Evolutionary conservation across 2,329 filamentous ascomycete species (phyloP), one percentile per base, ranked within the genome.

Genomic region (Ceratocystis smalleyi): DNA sequence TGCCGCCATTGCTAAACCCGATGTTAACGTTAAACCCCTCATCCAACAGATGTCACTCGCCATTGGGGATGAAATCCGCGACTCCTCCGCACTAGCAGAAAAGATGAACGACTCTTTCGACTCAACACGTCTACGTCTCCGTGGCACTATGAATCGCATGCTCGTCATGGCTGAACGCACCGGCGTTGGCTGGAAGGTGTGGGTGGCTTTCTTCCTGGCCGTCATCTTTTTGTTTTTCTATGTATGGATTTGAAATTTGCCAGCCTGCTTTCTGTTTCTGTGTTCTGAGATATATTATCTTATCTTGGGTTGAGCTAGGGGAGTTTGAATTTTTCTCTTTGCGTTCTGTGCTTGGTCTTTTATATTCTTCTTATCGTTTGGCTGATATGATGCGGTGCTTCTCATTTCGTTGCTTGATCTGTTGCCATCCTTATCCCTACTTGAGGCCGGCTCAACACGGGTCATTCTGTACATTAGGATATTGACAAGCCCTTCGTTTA

Each of bases 41-140:
- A 15, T 12, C 12, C 35, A 15, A 40, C 35, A 94, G 88, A 87
- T 99, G 77, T 96, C 91, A 0, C 77, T 89, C 45, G 89, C 91
- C 4, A 99, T 99, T 69, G 94, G 94, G 68, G 89, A 95, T 72
- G 94, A 97, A 75, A 97, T 97, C 71, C 84, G 92, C 69, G 89
- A 95, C 68, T 94, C 88, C 15, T 89, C 89, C 1, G 86, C 89
- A 1, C 81, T 97, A 3, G 88, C 91, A 1, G 90, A 96, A 70
- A 92, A 91, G 76, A 96, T 99, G 86, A 97, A 97, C 74, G 89
- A 96, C 71, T 83, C 84, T 4, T 99, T 97, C 72, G 92, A 97
- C 73, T 84, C 83, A 70, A 95, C 92, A 63, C 80, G 91, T 43
- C 76, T 91, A 62, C 83, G 88, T 68, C 78, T 99, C 67, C 83